phyloP scores from a whole-genome alignment of 108 stramenopile species.

The Pseudonitzschia multiseries region DNA sequence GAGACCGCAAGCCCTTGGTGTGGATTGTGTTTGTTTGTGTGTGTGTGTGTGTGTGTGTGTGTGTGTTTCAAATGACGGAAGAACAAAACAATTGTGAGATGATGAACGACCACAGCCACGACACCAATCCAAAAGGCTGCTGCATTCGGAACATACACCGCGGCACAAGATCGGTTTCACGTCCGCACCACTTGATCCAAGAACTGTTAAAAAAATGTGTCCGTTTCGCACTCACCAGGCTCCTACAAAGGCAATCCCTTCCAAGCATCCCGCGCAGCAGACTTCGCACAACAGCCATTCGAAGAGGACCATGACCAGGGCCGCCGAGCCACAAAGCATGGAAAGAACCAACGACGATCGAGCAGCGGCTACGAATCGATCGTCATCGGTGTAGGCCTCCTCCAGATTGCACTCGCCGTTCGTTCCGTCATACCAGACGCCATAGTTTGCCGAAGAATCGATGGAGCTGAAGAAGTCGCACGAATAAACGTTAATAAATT shows the following conservation, averaged over 20 bases:
- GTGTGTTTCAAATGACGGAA: too few relatives aligned
- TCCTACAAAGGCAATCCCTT: conserved; percentile 22
- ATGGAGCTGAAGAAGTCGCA: conserved; percentile 19
- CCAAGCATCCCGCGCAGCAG: conserved; percentile 29
- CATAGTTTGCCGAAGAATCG: neutral
- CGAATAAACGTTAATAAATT: conserved; percentile 14
- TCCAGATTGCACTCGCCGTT: conserved; percentile 19
- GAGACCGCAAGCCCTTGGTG: neutral
- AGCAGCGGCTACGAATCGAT: conserved; percentile 6
- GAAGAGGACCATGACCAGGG: conserved; percentile 23
- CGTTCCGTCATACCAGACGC: conserved; percentile 21
- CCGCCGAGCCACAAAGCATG: conserved; percentile 13
- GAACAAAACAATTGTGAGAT: too few relatives aligned
- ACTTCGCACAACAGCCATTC: conserved; percentile 35
- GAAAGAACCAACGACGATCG: conserved; percentile 20
- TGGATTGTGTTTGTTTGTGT: too few relatives aligned
- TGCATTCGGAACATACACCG: too few relatives aligned
- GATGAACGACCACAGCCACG: too few relatives aligned
- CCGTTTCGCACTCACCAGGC: conserved; percentile 17
- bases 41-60: too few relatives aligned
- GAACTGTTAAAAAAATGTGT: too few relatives aligned
- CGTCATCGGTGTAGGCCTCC: neutral
- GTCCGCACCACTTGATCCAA: too few relatives aligned
- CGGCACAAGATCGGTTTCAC: too few relatives aligned
- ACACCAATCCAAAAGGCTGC: too few relatives aligned